These are phyloP conservation scores for Acanthamoeba triangularis DNA, from an alignment of 208 protist genomes.

Conservation along the genomic window DNA sequence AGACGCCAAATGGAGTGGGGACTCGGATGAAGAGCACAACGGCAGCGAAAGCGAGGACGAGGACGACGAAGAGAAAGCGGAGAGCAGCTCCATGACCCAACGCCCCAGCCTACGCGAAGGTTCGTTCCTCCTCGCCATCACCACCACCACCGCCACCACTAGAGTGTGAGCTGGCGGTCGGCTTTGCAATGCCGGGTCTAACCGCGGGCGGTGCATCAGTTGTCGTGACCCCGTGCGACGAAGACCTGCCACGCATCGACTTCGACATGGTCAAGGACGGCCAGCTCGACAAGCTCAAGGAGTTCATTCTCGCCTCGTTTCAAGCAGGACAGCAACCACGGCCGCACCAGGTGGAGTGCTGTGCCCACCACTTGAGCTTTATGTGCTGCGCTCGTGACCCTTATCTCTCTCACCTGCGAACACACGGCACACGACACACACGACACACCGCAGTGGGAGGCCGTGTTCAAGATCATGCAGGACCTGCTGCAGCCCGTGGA, in stretches of 20 bases:
- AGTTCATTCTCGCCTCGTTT: slow-evolving; percentile 47
- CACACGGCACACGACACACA: neutral
- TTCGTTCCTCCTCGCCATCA: neutral
- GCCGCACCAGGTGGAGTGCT: slow-evolving; percentile 1
- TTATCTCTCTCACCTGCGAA: neutral
- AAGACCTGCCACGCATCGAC: slow-evolving; percentile 52
- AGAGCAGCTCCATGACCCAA: neutral
- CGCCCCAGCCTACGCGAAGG: neutral
- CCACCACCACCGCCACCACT: neutral
- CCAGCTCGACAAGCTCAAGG: slow-evolving; percentile 53
- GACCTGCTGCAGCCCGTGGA: slow-evolving; percentile 65
- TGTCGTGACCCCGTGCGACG: neutral
- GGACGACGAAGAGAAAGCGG: neutral
- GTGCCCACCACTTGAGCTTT: neutral
- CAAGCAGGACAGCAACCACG: slow-evolving; percentile 21
- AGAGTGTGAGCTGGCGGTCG: no score
- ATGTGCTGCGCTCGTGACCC: neutral
- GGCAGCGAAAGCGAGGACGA: slow-evolving; percentile 55
- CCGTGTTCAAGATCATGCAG: slow-evolving; percentile 58
- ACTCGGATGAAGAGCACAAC: slow-evolving; percentile 51
- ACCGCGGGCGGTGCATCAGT: neutral
- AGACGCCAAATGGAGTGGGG: slow-evolving; percentile 12
- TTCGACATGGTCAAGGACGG: slow-evolving; percentile 69
- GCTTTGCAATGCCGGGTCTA: no score
- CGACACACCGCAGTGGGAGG: neutral